Percentiles rank a stretch among this genome's conserved stretches.
phyloP scores from a whole-genome alignment of 2,329 filamentous ascomycete genomes.

The Colletotrichum godetiae region DNA sequence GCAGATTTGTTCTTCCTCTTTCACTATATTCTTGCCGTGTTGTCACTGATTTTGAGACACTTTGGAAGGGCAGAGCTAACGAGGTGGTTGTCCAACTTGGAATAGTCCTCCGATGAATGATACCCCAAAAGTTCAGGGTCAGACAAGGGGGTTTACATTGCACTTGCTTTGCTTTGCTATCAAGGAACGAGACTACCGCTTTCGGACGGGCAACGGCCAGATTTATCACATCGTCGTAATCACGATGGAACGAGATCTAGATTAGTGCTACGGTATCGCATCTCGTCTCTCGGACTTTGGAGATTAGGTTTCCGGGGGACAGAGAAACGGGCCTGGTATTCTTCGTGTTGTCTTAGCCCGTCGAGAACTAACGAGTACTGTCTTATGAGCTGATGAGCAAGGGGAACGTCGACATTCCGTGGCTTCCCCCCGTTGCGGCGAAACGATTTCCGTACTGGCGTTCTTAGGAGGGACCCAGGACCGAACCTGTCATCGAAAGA shows the following conservation, averaged over 20 bases:
- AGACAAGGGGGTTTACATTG: neutral
- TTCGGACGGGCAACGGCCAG: neutral
- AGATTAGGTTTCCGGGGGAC: conserved; percentile 3
- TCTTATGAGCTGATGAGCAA: conserved; percentile 14
- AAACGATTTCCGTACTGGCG: neutral
- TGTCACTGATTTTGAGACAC: conserved; percentile 16
- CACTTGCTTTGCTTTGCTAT: neutral
- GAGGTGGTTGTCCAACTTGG: conserved; percentile 32
- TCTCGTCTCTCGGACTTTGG: conserved; percentile 1
- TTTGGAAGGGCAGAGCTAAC: conserved; percentile 1
- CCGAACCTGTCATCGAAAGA: neutral
- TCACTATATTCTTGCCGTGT: neutral
- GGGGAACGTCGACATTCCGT: conserved; percentile 4
- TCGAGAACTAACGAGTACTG: conserved; percentile 8
- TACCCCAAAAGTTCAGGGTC: neutral
- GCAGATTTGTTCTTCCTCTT: neutral
- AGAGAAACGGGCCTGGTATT: neutral
- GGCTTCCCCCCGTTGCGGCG: neutral
- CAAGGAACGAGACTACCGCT: neutral
- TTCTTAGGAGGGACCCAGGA: neutral
- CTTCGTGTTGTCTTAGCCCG: conserved; percentile 7
- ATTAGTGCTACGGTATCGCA: neutral
- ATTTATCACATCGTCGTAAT: conserved; percentile 34
- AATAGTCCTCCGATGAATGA: conserved; percentile 13
- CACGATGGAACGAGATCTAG: conserved; percentile 17